Base-by-base conservation (phyloP, 305 asterid species). In the Solanum aculeatissimum region DNA sequence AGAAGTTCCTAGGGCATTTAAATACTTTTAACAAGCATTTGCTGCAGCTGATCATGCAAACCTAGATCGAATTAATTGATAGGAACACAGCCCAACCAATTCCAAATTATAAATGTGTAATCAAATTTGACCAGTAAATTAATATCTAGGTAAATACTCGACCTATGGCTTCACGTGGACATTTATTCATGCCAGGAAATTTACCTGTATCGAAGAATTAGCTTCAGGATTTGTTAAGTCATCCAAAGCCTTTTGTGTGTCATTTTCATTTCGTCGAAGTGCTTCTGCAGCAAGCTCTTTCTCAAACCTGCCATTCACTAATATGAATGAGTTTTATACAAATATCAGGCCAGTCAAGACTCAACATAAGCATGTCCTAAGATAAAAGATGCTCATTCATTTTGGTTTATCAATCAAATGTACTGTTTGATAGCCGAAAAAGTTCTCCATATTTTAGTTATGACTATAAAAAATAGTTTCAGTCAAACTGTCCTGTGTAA, bases 241-340 rank as follows among this genome's bases (percentile, higher is more conserved):
- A 88, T 97, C 98, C 84, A 97, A 87, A 85, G 99, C 95, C 86
- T 81, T 91, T 74, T 95, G 92, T 80, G 90, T 89, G 85, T 95
- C 98, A 87, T 96, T 96, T 91, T 96, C 98, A 88, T 96, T 96
- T 89, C 91, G 93, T 75, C 99, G 89, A 81, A 96, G 97, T 70
- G 98, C 97, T 91, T 96, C 99, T 54, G 99, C 98, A 84, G 93
- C 98, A 71, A 96, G 91, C 23, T 89, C 93, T 86, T 90, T 96
- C 88, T 90, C 94, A 83, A 90, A 96, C 89, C 99, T 96, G 88
- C 78, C 84, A 81, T 74, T 84, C 8, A 69, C 81, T 75, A 75
- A 72, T 19, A 68, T 25, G 78, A 69, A 84, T 77, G 81, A 87
- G 86, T 77, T 58, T 65, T 43, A 12, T 38, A 68, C 35, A 42